phyloP scores from a whole-genome alignment of 176 grass and related monocot species.

The Carex pumila region DNA sequence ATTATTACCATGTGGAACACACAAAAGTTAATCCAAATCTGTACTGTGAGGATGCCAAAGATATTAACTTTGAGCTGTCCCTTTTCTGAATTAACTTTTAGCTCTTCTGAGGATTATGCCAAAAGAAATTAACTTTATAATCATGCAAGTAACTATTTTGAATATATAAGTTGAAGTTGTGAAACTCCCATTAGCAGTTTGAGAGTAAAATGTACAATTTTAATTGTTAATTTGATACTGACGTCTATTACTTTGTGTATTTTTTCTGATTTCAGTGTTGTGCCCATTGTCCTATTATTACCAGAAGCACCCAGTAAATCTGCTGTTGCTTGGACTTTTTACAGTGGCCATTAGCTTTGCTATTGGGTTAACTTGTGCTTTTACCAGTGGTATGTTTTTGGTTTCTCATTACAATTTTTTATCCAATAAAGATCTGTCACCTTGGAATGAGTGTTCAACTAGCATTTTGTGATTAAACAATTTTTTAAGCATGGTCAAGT shows the following conservation, averaged over 20 bases:
- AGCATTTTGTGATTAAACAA: neutral
- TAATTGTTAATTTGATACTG: neutral
- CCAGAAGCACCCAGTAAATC: slow-evolving; percentile 72
- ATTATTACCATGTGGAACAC: neutral
- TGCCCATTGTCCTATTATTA: slow-evolving; percentile 52
- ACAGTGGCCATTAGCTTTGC: slow-evolving; percentile 63
- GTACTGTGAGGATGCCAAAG: neutral
- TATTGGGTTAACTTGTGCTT: slow-evolving; percentile 63
- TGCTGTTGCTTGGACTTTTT: slow-evolving; percentile 61
- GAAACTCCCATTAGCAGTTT: neutral
- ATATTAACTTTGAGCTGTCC: too few relatives aligned
- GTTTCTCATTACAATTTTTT: neutral
- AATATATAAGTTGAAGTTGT: neutral
- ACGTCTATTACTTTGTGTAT: neutral
- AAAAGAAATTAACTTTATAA: neutral
- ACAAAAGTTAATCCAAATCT: neutral
- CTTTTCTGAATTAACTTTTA: neutral
- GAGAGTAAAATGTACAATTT: neutral
- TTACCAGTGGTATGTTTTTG: slow-evolving; percentile 54
- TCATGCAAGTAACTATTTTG: neutral
- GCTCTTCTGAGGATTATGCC: neutral
- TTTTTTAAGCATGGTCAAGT: neutral
- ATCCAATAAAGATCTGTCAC: neutral
- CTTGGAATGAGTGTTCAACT: neutral
- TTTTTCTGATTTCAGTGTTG: slow-evolving; percentile 32